These are phyloP conservation scores for Stephanodiscus minutulus DNA, from an alignment of 108 stramenopile species.

Conservation along the genomic window DNA sequence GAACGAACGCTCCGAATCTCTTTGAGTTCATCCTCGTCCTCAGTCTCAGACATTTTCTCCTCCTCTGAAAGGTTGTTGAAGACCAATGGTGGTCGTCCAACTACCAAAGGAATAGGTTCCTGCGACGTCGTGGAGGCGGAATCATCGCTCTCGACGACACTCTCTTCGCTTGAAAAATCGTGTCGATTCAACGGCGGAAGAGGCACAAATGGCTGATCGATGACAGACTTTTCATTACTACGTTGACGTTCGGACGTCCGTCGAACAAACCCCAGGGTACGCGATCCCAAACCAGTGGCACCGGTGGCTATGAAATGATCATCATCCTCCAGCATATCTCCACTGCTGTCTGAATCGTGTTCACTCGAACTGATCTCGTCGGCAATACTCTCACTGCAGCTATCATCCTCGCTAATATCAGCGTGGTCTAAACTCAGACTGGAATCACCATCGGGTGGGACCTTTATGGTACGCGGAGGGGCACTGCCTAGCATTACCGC, in stretches of 20 bases:
- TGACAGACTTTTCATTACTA: constrained; percentile 25
- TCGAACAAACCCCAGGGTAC: constrained; percentile 33
- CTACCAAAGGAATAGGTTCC: constrained; percentile 14
- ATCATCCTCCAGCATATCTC: constrained; percentile 58
- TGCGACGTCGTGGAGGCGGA: constrained; percentile 39
- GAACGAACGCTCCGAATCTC: constrained; percentile 42
- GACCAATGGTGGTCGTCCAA: constrained; percentile 17
- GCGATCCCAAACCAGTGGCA: constrained; percentile 7
- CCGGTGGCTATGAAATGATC: constrained; percentile 30
- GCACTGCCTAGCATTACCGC: constrained; percentile 81
- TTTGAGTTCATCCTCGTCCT: constrained; percentile 43
- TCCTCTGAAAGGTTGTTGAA: constrained; percentile 28
- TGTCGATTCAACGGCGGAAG: constrained; percentile 37
- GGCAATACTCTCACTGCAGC: constrained; percentile 72
- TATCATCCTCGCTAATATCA: constrained; percentile 73
- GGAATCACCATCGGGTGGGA: constrained; percentile 55
- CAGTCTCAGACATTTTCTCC: constrained; percentile 35
- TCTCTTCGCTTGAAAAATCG: constrained; percentile 41
- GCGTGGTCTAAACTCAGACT: constrained; percentile 36
- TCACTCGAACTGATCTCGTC: constrained; percentile 81
- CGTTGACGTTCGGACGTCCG: constrained; percentile 24
- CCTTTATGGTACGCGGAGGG: constrained; percentile 82
- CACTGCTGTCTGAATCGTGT: constrained; percentile 74
- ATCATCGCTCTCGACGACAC: constrained; percentile 45
- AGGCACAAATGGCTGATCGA: constrained; percentile 45